Base-by-base conservation (phyloP, 805 yeast species). In the Wickerhamiella sergipiensis region DNA sequence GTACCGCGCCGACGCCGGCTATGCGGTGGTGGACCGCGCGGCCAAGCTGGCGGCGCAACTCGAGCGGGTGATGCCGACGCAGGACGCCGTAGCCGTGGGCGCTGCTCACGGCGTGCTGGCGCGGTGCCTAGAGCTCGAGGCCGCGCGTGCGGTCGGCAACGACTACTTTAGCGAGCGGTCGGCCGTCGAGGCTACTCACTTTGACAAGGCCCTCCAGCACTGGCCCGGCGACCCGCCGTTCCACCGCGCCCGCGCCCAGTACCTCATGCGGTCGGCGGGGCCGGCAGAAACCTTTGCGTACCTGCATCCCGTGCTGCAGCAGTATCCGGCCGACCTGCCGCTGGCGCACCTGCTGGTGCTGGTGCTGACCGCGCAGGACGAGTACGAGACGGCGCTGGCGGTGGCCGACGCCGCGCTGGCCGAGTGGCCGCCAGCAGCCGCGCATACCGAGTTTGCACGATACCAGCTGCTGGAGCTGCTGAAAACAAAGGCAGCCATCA, bases 401-500 rank as follows among this genome's bases (percentile, higher is more conserved):
- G 74, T 82, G 48, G 69, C 80, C 19, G 73, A 74, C 45, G 75
- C 76, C 47, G 78, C 79, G 0, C 61, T 76, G 36, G 71, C 73
- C 50, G 68, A 75, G 57, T 49, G 78, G 70, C 55, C 15, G 40
- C 58, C 44, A 31, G 52, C 6, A 17, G 31, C 47, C 46, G 52
- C 54, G 15, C 51, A 21, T 42, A 50, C 1, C 40, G 56, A 29
- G 22, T 59, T 15, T 52, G 67, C 38, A 67, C 75, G 59, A 68
- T 75, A 67, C 79, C 74, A 51, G 61, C 81, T 49, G 15, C 40
- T 67, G 12, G 85, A 85, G 61, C 71, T 87, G 62, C 84, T 84
- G 58, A 71, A 84, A 65, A 82, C 95, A 0, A 85, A 83, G 58
- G 67, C 87, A 38, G 79, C 85, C 1, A 68, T 86, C n/a, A 67